Conservation (phyloP, 1,284 basidiomycete genomes). For the Ustilago tritici region DNA sequence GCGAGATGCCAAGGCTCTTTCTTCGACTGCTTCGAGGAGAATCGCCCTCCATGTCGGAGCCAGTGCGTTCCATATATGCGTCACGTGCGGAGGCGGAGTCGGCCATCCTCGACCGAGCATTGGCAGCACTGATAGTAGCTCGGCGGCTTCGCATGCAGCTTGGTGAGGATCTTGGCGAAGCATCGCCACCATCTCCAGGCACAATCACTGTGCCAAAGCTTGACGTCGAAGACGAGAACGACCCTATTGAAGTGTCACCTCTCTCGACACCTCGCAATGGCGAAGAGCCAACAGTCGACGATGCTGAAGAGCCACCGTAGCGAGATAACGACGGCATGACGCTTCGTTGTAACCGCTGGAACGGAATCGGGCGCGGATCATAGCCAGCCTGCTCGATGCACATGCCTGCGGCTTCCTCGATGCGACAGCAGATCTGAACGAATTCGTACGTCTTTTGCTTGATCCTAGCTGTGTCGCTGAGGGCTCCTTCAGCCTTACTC, state of each 20-base stretch:
- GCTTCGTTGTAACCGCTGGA: constrained; percentile 27
- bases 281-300: neutral
- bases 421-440: constrained; percentile 50
- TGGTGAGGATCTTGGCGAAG: constrained; percentile 24
- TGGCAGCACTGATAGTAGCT: constrained; percentile 31
- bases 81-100: neutral
- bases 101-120: constrained; percentile 10
- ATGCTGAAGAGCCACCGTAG: neutral
- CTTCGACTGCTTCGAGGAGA: constrained; percentile 15
- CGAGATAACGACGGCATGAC: constrained; percentile 1
- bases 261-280: neutral
- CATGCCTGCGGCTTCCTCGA: constrained; percentile 57
- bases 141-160: constrained; percentile 26
- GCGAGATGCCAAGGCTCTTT: constrained; percentile 26
- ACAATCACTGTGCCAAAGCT: constrained; percentile 20
- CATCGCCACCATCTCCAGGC: constrained; percentile 3
- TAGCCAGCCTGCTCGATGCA: constrained; percentile 57
- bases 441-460: constrained; percentile 41
- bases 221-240: constrained; percentile 19
- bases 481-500: neutral
- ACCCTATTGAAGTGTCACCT: constrained; percentile 10
- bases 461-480: constrained; percentile 17
- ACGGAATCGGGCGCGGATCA: constrained; percentile 47
- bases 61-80: neutral
- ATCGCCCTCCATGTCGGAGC: neutral